A percentile compares a stretch with the other conserved stretches of the same genome.
Conservation (phyloP, 176 grass and related monocot genomes). For the Oryza coarctata region DNA sequence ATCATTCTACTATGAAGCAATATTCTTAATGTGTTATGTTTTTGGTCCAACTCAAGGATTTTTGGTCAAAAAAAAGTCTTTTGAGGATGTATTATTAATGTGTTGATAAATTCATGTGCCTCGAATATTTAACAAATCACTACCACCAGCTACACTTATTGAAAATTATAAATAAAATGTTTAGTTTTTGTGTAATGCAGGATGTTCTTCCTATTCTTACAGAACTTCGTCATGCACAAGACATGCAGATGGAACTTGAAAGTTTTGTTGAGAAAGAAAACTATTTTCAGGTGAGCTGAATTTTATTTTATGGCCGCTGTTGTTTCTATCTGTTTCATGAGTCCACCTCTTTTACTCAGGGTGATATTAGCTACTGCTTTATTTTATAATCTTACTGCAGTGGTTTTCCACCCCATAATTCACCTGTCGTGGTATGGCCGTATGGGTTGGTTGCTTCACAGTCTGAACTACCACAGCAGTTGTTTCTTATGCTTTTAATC, state of each 20-base stretch:
- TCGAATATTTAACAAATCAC: conserved; percentile 9
- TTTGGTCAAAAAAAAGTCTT: too few relatives aligned
- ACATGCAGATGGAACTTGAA: conserved; percentile 97
- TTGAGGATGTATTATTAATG: background rate
- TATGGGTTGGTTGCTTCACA: conserved; percentile 15
- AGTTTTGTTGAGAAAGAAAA: conserved; percentile 86
- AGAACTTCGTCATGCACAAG: conserved; percentile 83
- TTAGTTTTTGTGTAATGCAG: conserved; percentile 65
- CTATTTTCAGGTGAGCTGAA: conserved; percentile 68
- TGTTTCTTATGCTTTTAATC: conserved; percentile 21
- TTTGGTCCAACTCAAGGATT: background rate
- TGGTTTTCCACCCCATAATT: conserved; percentile 26
- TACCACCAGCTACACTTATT: conserved; percentile 16
- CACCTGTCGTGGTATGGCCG: background rate
- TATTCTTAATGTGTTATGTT: background rate
- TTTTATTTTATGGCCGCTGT: conserved; percentile 2
- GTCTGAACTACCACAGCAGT: background rate
- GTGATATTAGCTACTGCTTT: conserved; percentile 1
- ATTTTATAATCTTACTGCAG: background rate
- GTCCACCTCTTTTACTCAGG: conserved; percentile 14
- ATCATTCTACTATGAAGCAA: background rate
- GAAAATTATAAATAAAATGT: conserved; percentile 49
- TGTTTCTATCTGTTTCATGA: conserved; percentile 17
- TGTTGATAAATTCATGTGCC: background rate
- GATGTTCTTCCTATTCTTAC: conserved; percentile 91